Evolutionary conservation across 1,284 basidiomycete genomes (phyloP), one percentile per base, ranked within the genome.

Genomic region (Lignosus rhinocerotis): DNA sequence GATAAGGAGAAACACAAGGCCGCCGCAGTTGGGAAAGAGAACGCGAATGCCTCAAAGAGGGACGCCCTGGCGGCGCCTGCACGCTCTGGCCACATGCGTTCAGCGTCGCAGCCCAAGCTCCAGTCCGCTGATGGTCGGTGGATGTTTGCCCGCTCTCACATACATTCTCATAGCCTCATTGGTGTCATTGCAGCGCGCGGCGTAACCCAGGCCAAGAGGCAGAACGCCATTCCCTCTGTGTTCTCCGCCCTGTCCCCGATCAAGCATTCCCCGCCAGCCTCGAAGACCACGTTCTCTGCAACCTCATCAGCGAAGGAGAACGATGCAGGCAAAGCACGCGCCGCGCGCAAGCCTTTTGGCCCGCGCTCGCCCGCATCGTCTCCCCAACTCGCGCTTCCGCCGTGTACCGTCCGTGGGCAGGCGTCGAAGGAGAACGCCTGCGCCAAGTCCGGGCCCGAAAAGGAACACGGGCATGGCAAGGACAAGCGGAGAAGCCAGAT

Each of bases 31-130:
- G 56, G 58, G 32, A 62, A 58, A 53, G 48, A 59, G 46, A 69
- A 64, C 45, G 55, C 55, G n/a, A 30, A 19, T 32, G 17, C 31
- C 17, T 14, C 43, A 31, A 42, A 54, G n/a, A 47, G 16, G 52
- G 55, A 53, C 16, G 55, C 55, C 16, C 55, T 54, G 53, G 42
- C 33, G 25, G 51, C 55, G 45, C 34, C 53, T 5, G 41, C 53
- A 19, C 56, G 59, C 31, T 17, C 59, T 1, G 58, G 64, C 30
- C 72, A 72, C 6, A 56, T 68, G 12, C 63, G 71, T 6, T 67
- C 68, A n/a, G 66, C 66, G 39, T 72, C 69, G n/a, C 71, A 72
- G 56, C 68, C 70, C 12, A 70, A 67, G 61, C 59, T 70, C 21
- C 64, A 64, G 36, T 60, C 70, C 36, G 31, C 63, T 53, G 10